These are phyloP conservation scores for Gryganskiella cystojenkinii DNA, from an alignment of 192 early-diverging fungal genomes.

Conservation along the genomic window DNA sequence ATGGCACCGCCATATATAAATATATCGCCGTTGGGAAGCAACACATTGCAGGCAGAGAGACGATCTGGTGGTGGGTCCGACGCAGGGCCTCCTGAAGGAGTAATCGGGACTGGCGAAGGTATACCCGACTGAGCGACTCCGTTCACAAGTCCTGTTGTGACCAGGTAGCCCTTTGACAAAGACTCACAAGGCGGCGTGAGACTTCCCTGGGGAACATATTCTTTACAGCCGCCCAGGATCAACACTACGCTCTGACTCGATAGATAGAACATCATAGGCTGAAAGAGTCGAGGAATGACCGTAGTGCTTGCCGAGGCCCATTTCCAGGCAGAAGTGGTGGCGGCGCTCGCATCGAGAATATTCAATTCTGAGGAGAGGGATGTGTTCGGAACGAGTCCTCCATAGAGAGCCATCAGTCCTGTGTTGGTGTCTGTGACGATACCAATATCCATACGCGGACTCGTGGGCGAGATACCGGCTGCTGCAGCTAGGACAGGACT, in stretches of 20 bases:
- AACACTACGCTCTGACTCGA: not conserved
- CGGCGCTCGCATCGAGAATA: conserved; percentile 6
- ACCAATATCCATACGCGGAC: conserved; percentile 15
- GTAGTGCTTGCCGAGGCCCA: conserved; percentile 10
- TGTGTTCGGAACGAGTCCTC: not conserved
- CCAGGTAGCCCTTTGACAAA: not conserved
- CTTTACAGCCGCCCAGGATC: conserved; percentile 29
- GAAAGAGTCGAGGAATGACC: not conserved
- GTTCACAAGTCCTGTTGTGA: no score
- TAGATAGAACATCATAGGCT: conserved; percentile 31
- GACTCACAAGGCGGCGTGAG: not conserved
- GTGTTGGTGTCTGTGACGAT: conserved; percentile 7
- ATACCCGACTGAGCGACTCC: no score
- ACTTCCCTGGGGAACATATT: not conserved
- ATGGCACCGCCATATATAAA: conserved; percentile 41
- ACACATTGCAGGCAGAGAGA: conserved; percentile 14
- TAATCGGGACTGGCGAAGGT: no score
- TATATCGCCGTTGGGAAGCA: conserved; percentile 22
- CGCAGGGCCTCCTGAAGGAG: no score
- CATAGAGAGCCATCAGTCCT: conserved; percentile 13
- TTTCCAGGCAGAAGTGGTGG: not conserved
- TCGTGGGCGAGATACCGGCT: not conserved
- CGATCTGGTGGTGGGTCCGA: no score
- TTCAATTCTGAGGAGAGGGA: conserved; percentile 30
- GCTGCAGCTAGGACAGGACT: not conserved